Percentiles rank a stretch among this genome's conserved stretches.
phyloP scores from a whole-genome alignment of 441 rosid species.

The Pelargonium fulgidum region DNA sequence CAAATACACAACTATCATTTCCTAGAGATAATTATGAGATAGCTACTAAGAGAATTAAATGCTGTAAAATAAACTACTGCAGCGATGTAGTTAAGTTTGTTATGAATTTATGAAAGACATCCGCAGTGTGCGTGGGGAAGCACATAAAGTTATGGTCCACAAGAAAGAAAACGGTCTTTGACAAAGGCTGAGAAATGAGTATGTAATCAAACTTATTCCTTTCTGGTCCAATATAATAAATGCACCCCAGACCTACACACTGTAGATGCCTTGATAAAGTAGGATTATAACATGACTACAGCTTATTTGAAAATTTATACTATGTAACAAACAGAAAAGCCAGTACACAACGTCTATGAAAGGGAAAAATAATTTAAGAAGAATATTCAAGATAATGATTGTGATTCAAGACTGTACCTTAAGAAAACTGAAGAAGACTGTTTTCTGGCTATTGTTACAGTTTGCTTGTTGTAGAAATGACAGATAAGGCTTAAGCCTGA shows the following conservation, averaged over 20 bases:
- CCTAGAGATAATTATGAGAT: too few species aligned
- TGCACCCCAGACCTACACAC: neutral
- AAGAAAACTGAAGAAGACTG: constrained; percentile 66
- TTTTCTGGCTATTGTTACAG: constrained; percentile 50
- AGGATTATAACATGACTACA: neutral
- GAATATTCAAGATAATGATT: constrained; percentile 9
- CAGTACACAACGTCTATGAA: neutral
- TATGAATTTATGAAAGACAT: neutral
- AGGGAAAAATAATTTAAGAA: neutral
- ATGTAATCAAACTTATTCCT: neutral
- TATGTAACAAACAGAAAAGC: neutral
- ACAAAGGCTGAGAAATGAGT: neutral
- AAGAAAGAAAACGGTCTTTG: constrained; percentile 1
- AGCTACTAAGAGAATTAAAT: neutral
- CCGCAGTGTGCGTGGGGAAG: neutral
- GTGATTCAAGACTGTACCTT: constrained; percentile 36
- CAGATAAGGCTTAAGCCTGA: constrained; percentile 65
- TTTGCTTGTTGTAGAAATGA: constrained; percentile 48
- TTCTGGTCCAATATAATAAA: neutral
- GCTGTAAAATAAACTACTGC: neutral
- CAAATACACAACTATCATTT: too few species aligned
- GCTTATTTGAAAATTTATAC: neutral
- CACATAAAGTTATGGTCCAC: neutral
- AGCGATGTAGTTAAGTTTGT: neutral
- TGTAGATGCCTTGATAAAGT: neutral